Percentiles rank a stretch among this genome's conserved stretches.
Conservation (phyloP, 208 protist genomes). For the Spongospora subterranea region DNA sequence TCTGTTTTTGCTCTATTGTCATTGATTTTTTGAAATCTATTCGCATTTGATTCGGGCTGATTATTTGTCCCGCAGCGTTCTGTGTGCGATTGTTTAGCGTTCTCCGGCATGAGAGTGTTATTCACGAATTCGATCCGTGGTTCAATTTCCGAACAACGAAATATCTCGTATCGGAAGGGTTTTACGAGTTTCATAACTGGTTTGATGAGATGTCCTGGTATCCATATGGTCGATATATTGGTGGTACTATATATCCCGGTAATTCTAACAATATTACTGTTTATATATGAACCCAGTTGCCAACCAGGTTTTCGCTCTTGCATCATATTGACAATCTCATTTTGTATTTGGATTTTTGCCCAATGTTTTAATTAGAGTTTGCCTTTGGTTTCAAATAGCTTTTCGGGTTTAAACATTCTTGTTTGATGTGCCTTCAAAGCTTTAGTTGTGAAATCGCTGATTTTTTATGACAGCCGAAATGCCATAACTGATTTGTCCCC, state of each 20-base stretch:
- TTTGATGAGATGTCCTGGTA: slow-evolving; percentile 97
- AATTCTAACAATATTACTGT: not conserved
- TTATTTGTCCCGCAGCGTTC: slow-evolving; percentile 63
- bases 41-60: not conserved
- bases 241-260: slow-evolving; percentile 95
- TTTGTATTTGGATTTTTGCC: too few species aligned
- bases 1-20: not conserved
- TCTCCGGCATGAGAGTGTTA: slow-evolving; percentile 65
- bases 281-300: too few species aligned
- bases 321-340: too few species aligned
- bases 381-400: too few species aligned
- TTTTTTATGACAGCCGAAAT: slow-evolving; percentile 16
- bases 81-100: slow-evolving; percentile 66
- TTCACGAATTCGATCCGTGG: slow-evolving; percentile 72
- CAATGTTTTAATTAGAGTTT: too few species aligned
- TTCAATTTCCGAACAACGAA: slow-evolving; percentile 85
- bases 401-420: too few species aligned
- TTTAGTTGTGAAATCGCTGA: too few species aligned
- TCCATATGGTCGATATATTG: slow-evolving; percentile 95
- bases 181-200: slow-evolving; percentile 95
- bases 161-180: slow-evolving; percentile 85
- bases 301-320: too few species aligned
- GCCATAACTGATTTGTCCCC: too few species aligned
- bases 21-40: slow-evolving; percentile 25
- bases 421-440: too few species aligned